Conservation (phyloP, 805 yeast species). For the Metschnikowia lochheadii region DNA sequence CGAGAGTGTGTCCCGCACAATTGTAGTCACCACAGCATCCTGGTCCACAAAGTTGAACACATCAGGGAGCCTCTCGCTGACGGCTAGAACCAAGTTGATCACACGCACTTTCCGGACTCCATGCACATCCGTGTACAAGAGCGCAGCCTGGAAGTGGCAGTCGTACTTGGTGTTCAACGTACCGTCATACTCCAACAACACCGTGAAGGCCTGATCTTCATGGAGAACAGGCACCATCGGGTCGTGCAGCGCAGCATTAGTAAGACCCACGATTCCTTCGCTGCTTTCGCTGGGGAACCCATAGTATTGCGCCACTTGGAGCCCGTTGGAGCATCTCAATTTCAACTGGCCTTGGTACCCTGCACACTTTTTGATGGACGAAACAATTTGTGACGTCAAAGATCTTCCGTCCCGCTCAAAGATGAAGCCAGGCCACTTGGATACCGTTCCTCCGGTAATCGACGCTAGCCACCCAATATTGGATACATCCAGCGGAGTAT, state of each 20-base stretch:
- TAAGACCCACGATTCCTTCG: constrained; percentile 19
- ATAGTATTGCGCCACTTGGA: constrained; percentile 73
- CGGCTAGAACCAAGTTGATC: constrained; percentile 78
- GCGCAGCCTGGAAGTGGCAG: constrained; percentile 87
- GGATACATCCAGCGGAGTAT: constrained; percentile 64
- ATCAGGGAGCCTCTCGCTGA: constrained; percentile 66
- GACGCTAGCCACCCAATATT: constrained; percentile 65
- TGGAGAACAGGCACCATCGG: constrained; percentile 67
- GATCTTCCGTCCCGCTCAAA: constrained; percentile 66
- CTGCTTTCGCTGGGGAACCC: constrained; percentile 40
- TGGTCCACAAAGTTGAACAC: constrained; percentile 80
- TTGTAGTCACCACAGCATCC: constrained; percentile 37
- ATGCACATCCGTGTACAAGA: constrained; percentile 71
- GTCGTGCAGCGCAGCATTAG: constrained; percentile 38
- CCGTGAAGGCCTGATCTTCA: constrained; percentile 62
- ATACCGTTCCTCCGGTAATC: constrained; percentile 67
- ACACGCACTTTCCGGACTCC: constrained; percentile 85
- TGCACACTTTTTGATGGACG: constrained; percentile 43
- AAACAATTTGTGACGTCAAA: constrained; percentile 57
- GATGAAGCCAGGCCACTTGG: constrained; percentile 63
- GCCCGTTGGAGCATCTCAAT: constrained; percentile 81
- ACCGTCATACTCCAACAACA: constrained; percentile 74
- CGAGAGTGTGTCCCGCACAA: constrained; percentile 38
- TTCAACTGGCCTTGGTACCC: constrained; percentile 84
- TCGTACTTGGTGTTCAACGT: constrained; percentile 65